Base-by-base conservation (phyloP, 768 basidiomycete species). In the Cystofilobasidium macerans region DNA sequence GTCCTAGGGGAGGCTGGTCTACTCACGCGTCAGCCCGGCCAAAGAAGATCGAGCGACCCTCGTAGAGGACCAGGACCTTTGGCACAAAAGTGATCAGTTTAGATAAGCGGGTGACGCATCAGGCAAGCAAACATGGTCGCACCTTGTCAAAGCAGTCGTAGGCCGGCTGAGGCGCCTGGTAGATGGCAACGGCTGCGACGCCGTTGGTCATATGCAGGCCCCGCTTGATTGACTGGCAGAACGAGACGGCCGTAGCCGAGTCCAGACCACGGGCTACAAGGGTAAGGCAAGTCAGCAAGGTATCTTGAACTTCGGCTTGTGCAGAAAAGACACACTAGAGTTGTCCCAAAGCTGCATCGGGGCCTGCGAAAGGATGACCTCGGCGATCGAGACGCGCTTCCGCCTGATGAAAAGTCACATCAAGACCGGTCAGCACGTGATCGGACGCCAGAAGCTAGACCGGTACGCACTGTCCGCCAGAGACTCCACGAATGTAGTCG, bases 401-500 rank as follows among this genome's bases (percentile, higher is more conserved):
- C 74, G 70, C 30, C 51, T 54, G 51, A 6, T 2, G 20, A 54
- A 28, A 32, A 14, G 5, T 16, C 16, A 20, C 16, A 42, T 3
- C 42, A 42, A 42, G 42, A 20, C 8, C 38, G 9, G 38, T 40
- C 38, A 1, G 5, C 2, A 14, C 13, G 28, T n/a, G 58, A 28
- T 20, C 45, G 24, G 30, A 54, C 51, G 14, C 5, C 13, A 32
- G 30, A 3, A 18, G 18, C 24, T 6, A 53, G 30, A 32, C 7
- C 26, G 20, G 4, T 2, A 54, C 51, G 26, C 30, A 54, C 71
- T 80, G 78, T 60, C 79, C 79, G 54, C 78, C 79, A n/a, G 78
- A 78, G 1, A 79, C 78, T 69, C 79, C 80, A 61, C 80, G 79
- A 13, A 91, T 81, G 36, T 82, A 81, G 22, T 84, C 86, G 77